phyloP scores from a whole-genome alignment of 805 yeast genomes.

The Metschnikowia santaceciliae region DNA sequence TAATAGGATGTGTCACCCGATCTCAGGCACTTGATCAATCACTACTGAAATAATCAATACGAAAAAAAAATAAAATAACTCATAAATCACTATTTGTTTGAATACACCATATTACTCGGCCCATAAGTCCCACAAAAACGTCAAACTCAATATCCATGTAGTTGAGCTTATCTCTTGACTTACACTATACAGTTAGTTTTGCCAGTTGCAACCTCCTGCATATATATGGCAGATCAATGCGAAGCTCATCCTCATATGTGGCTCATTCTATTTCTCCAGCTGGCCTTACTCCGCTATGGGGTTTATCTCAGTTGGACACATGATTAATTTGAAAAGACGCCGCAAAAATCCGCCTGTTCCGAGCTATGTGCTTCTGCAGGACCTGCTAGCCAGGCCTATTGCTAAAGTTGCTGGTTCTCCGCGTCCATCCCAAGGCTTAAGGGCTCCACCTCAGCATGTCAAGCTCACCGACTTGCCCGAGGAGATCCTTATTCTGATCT shows the following conservation, averaged over 20 bases:
- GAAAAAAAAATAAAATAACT: no score
- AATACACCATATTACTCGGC: no score
- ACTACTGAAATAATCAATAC: no score
- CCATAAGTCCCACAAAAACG: no score
- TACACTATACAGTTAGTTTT: no score
- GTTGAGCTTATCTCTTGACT: no score
- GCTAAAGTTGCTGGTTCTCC: not conserved
- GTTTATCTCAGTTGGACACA: constrained; percentile 4
- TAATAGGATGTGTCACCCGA: no score
- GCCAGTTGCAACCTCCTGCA: constrained; percentile 3
- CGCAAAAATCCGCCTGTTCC: not conserved
- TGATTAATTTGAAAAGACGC: not conserved
- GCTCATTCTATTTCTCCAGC: not conserved
- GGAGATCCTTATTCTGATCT: constrained; percentile 40
- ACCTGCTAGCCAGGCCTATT: not conserved
- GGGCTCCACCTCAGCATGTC: not conserved
- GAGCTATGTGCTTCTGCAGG: not conserved
- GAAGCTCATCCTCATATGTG: not conserved
- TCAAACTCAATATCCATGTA: no score
- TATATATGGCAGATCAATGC: not conserved
- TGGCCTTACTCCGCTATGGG: constrained; percentile 1
- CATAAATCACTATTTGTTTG: no score
- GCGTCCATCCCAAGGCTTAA: not conserved
- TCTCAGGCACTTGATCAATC: no score
- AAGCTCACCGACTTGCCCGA: constrained; percentile 36